phyloP scores from a whole-genome alignment of 768 basidiomycete species.

The Collybia sordida region DNA sequence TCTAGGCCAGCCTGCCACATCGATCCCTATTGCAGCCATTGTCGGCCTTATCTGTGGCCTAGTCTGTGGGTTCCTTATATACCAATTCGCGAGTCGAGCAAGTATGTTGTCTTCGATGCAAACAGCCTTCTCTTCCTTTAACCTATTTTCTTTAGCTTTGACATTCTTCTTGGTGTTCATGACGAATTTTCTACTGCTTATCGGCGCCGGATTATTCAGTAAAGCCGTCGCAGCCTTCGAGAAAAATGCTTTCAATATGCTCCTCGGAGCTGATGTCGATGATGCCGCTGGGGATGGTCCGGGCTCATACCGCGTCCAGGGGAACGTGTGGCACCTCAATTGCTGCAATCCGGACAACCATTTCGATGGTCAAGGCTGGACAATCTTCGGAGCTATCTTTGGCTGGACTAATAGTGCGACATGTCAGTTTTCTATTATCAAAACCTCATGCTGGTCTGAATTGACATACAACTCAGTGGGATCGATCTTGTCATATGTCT shows the following conservation, averaged over 20 bases:
- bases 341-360: conserved; percentile 73
- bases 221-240: conserved; percentile 76
- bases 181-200: conserved; percentile 89
- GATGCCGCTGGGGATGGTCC: conserved; percentile 73
- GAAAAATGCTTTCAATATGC: conserved; percentile 57
- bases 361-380: conserved; percentile 60
- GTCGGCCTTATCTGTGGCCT: conserved; percentile 81
- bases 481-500: conserved; percentile 81
- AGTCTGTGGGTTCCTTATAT: conserved; percentile 72
- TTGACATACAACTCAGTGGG: conserved; percentile 45
- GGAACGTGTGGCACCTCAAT: conserved; percentile 86
- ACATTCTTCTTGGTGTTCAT: conserved; percentile 88
- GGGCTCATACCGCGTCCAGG: conserved; percentile 78
- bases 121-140: not conserved
- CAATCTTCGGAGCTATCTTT: conserved; percentile 81
- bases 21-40: conserved; percentile 91
- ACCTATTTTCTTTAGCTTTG: conserved; percentile 47
- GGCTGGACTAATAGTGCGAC: conserved; percentile 89
- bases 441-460: not conserved
- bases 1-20: conserved; percentile 74
- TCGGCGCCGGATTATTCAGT: conserved; percentile 92
- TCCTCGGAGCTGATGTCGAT: conserved; percentile 76
- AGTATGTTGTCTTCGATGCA: conserved; percentile 38
- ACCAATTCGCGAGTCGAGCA: conserved; percentile 73
- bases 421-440: conserved; percentile 32